Base-by-base conservation (phyloP, 1,139 yeast genomes). In the Geotrichum candidum region DNA sequence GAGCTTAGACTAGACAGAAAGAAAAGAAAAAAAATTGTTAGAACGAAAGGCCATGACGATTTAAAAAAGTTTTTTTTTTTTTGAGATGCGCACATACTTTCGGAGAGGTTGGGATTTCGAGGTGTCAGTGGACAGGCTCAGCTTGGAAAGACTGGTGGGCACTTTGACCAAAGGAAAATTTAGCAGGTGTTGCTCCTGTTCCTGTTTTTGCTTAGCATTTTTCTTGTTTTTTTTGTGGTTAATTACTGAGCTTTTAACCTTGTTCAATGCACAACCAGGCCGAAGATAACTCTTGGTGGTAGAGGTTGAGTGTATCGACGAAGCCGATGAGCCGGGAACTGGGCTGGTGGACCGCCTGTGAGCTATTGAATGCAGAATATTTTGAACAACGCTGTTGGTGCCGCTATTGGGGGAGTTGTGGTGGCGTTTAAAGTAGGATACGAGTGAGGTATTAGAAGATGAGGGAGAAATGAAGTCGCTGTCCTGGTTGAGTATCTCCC, bases 391-490 rank as follows among this genome's bases (percentile, higher is more conserved):
- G 38, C n/a, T 29, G n/a, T 27, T 25, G 22, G 46, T n/a, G 13
- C 23, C 13, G 23, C 11, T 22, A 18, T 25, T 33, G 18, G 41
- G 46, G 27, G 58, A 38, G 31, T 53, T 59, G 33, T 55, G 56
- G 25, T 59, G 25, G 18, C 58, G 52, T 6, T 41, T 31, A 25
- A 59, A 59, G 45, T 56, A 59, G n/a, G 57, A 54, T 3, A 48
- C 13, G 5, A 59, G 54, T 15, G 62, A 59, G 6, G 59, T 45
- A 15, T 45, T 54, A 25, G 62, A 59, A 7, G 62, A 52, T 1
- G 62, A 59, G 6, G 62, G 58, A 13, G 62, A 56, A n/a, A 56
- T 50, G 5, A 56, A 56, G 31, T 41, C 54, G 5, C 51, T 45
- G 38, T 31, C 29, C 22, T 33, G 35, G 35, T n/a, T 35, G 15